Conservation (phyloP, 176 grass and related monocot species). For the Dendrocalamus sinicus region DNA sequence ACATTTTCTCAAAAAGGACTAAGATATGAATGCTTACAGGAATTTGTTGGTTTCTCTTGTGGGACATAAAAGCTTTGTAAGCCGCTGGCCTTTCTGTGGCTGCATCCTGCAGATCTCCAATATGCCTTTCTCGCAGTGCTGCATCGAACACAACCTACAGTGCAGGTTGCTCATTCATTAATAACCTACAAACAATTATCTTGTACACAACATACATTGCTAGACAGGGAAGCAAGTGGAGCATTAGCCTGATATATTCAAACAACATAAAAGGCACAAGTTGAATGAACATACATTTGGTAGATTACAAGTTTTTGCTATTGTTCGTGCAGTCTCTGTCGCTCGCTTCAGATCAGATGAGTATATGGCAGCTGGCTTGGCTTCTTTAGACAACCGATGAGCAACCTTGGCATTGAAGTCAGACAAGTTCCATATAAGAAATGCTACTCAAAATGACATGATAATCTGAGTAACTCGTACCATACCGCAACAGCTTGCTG, state of each 20-base stretch:
- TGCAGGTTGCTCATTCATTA: background rate
- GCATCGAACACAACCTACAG: constrained; percentile 66
- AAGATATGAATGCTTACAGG: constrained; percentile 55
- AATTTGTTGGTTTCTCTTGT: constrained; percentile 76
- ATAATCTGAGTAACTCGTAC: constrained; percentile 29
- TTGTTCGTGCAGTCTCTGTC: constrained; percentile 71
- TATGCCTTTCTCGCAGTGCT: constrained; percentile 74
- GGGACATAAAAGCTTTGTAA: constrained; percentile 68
- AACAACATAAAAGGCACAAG: background rate
- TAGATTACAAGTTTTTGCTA: constrained; percentile 68
- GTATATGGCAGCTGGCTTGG: constrained; percentile 73
- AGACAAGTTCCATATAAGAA: constrained; percentile 52
- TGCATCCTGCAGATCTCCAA: constrained; percentile 86
- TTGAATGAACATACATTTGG: constrained; percentile 61
- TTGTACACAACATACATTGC: background rate
- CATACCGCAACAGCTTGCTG: constrained; percentile 80
- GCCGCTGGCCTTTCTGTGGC: constrained; percentile 61
- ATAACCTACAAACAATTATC: constrained; percentile 26
- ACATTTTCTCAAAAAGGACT: constrained; percentile 9
- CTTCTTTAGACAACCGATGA: constrained; percentile 67
- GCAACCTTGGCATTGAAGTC: constrained; percentile 57
- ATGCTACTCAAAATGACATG: background rate
- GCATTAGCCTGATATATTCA: constrained; percentile 5
- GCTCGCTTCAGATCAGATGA: constrained; percentile 93
- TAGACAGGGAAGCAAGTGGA: background rate